Conservation (phyloP, 2,329 filamentous ascomycete species). For the Orbilia ellipsospora region DNA sequence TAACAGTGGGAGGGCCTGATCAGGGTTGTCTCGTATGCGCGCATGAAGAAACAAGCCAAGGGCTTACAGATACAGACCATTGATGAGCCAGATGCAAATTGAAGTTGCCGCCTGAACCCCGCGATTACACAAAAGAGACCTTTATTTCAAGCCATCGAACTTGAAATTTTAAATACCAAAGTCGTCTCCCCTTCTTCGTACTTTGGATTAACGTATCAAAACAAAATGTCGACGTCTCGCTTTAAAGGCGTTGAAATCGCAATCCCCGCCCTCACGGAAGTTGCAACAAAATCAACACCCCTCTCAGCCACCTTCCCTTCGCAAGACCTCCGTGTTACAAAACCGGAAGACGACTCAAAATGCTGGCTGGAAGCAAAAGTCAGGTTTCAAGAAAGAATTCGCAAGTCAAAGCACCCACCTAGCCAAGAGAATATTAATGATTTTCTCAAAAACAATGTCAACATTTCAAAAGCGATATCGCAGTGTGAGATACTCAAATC, state of each 20-base stretch:
- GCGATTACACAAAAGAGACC: too few relatives aligned
- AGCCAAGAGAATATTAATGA: slow-evolving; percentile 19
- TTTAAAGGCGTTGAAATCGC: neutral
- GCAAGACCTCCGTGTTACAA: neutral
- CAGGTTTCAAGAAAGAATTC: slow-evolving; percentile 20
- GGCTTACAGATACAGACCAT: too few relatives aligned
- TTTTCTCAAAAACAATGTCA: slow-evolving; percentile 32
- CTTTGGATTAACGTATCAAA: too few relatives aligned
- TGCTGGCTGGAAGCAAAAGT: slow-evolving; percentile 36
- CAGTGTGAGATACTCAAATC: slow-evolving; percentile 25
- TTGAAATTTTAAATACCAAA: too few relatives aligned
- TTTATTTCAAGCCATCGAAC: too few relatives aligned
- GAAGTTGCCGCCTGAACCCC: too few relatives aligned
- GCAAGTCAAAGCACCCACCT: slow-evolving; percentile 15
- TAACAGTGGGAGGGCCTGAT: too few relatives aligned
- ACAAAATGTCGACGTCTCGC: neutral
- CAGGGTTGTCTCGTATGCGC: too few relatives aligned
- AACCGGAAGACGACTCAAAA: slow-evolving; percentile 22
- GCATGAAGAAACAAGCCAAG: too few relatives aligned
- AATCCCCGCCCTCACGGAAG: neutral
- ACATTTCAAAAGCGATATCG: slow-evolving; percentile 28
- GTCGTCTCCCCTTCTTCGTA: too few relatives aligned
- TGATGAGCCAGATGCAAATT: too few relatives aligned
- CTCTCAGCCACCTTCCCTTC: neutral
- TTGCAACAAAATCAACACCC: neutral